Evolutionary conservation across 768 basidiomycete species (phyloP), one percentile per base, ranked within the genome.

Genomic region (Hygrocybe punicea): DNA sequence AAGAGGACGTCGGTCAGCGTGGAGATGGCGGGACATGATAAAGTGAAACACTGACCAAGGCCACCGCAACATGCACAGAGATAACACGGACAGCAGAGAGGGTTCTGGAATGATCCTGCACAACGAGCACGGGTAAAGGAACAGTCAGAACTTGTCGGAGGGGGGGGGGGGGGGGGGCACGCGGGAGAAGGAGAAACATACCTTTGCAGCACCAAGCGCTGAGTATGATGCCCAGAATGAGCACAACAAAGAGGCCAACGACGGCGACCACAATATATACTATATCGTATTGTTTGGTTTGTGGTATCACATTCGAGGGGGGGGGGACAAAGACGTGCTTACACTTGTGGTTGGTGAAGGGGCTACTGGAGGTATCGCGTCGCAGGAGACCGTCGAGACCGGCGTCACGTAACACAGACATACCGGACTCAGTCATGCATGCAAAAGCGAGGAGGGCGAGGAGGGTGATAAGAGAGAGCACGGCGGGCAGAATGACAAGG

Each of bases 11-110:
- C 10, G 25, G 9, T 13, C 16, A 49, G 51, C 10, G 6, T 17
- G 16, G 29, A 61, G 16, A 17, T 3, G 16, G 13, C 52, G 35
- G 33, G 44, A 11, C 6, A 44, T 25, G 16, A 21, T 4, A 19
- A 10, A 46, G 10, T 21, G 10, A 7, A 19, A 47, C 5, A 66
- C 71, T 60, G 63, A 84, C 84, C 82, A 16, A 87, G 75, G 37
- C 86, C 86, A 55, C 86, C 85, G 56, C 85, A 87, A 66, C 84
- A 87, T 4, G 86, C 86, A 60, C 86, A 87, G 7, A 86, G 73
- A 66, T 88, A 88, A 63, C 86, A 87, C 1, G 86, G 86, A 61
- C 84, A 86, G 61, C 84, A 87, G 0, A 79, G 71, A 2, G 85
- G 85, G 56, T 87, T 87, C 58, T 81, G 63, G 62, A 85, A 86